Base-by-base conservation (phyloP, 2,329 filamentous ascomycete species). In the Neofusicoccum cordaticola region DNA sequence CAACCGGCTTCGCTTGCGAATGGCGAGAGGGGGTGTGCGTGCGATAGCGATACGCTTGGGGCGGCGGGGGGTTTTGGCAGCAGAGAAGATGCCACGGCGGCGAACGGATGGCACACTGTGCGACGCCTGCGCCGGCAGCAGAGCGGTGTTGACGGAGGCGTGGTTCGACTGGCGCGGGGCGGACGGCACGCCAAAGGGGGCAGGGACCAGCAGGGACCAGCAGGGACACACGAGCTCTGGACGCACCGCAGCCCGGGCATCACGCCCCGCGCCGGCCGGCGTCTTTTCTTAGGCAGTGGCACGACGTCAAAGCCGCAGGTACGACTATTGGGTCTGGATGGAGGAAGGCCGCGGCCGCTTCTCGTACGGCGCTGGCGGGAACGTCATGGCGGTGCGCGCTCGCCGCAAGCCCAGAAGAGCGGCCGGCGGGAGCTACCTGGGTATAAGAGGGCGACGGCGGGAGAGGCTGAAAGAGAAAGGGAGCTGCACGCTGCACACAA, bases 181-280 rank as follows among this genome's bases (percentile, higher is more conserved):
- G 53, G 34, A 34, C 39, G 53, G 39, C 39, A 34, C 39, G 27
- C 53, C 39, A 19, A 34, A 58, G 53, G 39, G 39, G 53, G 53
- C 53, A 58, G 37, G 53, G 53, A 57, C 53, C 52, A 56, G 53
- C 53, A 57, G 37, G 53, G 53, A 57, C 53, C 52, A 56, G 53
- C 53, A 58, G 37, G 52, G 6, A 45, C 42, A 53, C 52, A 56
- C 52, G 52, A 44, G 53, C 53, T 44, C 22, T 19, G 53, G 42
- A 37, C 56, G 42, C 42, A 7, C 27, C 42, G 11, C 19, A 44
- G 39, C 11, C 56, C n/a, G 22, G 53, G 41, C 8, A 13, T 15
- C 2, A 13, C 56, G 56, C 56, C 41, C 56, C 42, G 56, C 27
- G 56, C 56, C 56, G 12, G 41, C 17, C 50, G 47, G 47, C 47